Conservation (phyloP, 306 rosid genomes). For the Dalbergia oliveri region DNA sequence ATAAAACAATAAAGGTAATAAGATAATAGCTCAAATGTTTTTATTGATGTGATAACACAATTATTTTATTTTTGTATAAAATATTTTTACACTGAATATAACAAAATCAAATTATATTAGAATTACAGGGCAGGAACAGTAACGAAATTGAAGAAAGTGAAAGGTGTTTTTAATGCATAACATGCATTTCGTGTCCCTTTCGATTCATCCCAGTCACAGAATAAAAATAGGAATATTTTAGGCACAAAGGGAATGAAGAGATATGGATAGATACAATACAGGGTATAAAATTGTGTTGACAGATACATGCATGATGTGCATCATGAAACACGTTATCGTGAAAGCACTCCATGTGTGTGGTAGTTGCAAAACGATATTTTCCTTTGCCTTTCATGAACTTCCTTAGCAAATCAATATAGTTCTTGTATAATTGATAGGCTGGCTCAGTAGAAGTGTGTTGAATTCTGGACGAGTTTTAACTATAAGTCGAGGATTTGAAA, state of each 20-base stretch:
- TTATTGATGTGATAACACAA: no score
- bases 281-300: conserved; percentile 16
- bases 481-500: no score
- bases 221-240: not conserved
- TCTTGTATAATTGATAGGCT: no score
- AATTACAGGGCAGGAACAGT: not conserved
- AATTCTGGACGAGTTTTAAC: no score
- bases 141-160: conserved; percentile 19
- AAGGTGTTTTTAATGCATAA: not conserved
- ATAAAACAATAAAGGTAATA: no score
- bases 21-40: no score
- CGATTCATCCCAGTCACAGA: conserved; percentile 30
- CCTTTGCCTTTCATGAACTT: conserved; percentile 21
- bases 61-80: no score
- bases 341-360: no score
- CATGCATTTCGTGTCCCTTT: conserved; percentile 29
- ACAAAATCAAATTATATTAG: no score
- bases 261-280: conserved; percentile 35
- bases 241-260: conserved; percentile 44
- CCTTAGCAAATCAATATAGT: not conserved
- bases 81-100: no score
- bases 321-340: no score
- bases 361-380: conserved; percentile 1
- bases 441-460: no score
- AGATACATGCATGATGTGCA: not conserved